Percentiles rank a stretch among this genome's conserved stretches.
These are phyloP conservation scores for Chlorencoelia australis DNA, from an alignment of 2,329 filamentous ascomycete species.

Conservation along the genomic window DNA sequence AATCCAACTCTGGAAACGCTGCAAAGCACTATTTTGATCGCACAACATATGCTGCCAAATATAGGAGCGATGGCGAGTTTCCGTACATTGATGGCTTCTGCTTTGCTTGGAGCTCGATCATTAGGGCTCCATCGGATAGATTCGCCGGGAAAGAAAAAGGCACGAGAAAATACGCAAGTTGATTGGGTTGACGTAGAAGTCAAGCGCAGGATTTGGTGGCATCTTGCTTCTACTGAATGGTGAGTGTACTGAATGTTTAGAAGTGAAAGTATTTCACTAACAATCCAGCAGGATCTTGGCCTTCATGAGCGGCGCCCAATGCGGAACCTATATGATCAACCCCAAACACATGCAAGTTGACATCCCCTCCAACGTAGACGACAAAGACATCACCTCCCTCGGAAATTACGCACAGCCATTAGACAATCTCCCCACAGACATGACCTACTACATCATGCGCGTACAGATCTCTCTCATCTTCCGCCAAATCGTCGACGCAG, in stretches of 20 bases:
- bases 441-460: conserved; percentile 31
- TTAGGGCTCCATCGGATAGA: conserved; percentile 17
- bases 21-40: conserved; percentile 28
- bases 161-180: conserved; percentile 10
- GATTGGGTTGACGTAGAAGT: conserved; percentile 27
- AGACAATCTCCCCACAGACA: conserved; percentile 21
- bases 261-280: conserved; percentile 7
- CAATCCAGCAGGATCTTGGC: conserved; percentile 23
- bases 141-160: conserved; percentile 13
- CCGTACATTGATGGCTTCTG: conserved; percentile 25
- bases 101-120: conserved; percentile 21
- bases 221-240: conserved; percentile 31
- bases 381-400: conserved; percentile 25
- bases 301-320: conserved; percentile 27
- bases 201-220: conserved; percentile 33
- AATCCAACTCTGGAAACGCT: conserved; percentile 28
- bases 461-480: conserved; percentile 29
- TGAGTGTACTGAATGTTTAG: conserved; percentile 9
- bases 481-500: conserved; percentile 29
- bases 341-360: conserved; percentile 30
- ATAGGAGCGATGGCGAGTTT: conserved; percentile 29
- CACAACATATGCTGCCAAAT: conserved; percentile 28
- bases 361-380: conserved; percentile 29
- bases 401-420: conserved; percentile 9
- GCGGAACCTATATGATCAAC: conserved; percentile 30